A percentile compares a stretch with the other conserved stretches of the same genome.
phyloP scores from a whole-genome alignment of 1,139 yeast genomes.

The Debaryomyces singareniensis region DNA sequence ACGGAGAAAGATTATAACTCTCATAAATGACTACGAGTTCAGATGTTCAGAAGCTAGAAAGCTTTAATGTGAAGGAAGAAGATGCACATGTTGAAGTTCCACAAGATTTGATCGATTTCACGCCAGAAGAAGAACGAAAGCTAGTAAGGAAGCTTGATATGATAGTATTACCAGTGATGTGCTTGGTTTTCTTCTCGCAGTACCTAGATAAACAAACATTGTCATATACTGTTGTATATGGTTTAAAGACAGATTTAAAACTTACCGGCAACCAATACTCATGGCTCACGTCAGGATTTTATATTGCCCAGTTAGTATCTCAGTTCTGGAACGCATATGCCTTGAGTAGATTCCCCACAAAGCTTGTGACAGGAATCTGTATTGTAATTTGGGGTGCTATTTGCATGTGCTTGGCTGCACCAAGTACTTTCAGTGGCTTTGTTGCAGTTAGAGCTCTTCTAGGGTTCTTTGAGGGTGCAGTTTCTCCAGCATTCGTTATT shows the following conservation, averaged over 20 bases:
- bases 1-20: too few relatives aligned
- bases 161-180: conserved; percentile 46
- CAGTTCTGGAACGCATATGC: conserved; percentile 38
- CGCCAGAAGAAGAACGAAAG: conserved; percentile 7
- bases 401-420: conserved; percentile 17
- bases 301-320: conserved; percentile 43
- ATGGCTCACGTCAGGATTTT: conserved; percentile 51
- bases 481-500: conserved; percentile 52
- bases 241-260: conserved; percentile 37
- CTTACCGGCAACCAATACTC: conserved; percentile 46
- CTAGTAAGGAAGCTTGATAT: conserved; percentile 45
- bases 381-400: conserved; percentile 22
- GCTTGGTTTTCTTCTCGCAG: conserved; percentile 48
- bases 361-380: conserved; percentile 15
- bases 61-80: neutral
- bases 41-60: neutral
- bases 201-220: conserved; percentile 57
- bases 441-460: conserved; percentile 22
- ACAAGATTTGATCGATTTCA: conserved; percentile 6
- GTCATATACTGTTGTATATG: conserved; percentile 55
- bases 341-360: conserved; percentile 28
- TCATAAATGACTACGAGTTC: too few relatives aligned
- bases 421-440: conserved; percentile 20
- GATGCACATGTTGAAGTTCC: neutral
- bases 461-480: conserved; percentile 49